Evolutionary conservation across 306 rosid species (phyloP).

Genomic region (Prunus persica): Prunus_persica_NCBIv2 NC_034014.1:26214001-26214500

Average conservation of each 20-base stretch:
- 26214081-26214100: too few species aligned
- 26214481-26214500: constrained; percentile 11
- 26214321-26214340: too few species aligned
- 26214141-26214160: constrained; percentile 56
- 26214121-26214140: not conserved
- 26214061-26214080: too few species aligned
- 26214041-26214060: too few species aligned
- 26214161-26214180: constrained; percentile 51
- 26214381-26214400: constrained; percentile 68
- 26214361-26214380: too few species aligned
- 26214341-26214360: too few species aligned
- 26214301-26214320: not conserved
- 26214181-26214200: constrained; percentile 55
- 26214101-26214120: too few species aligned
- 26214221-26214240: constrained; percentile 77
- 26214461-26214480: constrained; percentile 62
- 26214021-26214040: too few species aligned
- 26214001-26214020: too few species aligned
- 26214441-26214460: constrained; percentile 64
- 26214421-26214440: constrained; percentile 88
- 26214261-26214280: constrained; percentile 31
- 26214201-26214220: constrained; percentile 53
- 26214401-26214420: constrained; percentile 72
- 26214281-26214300: constrained; percentile 68
- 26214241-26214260: constrained; percentile 36